Evolutionary conservation across 2,329 filamentous ascomycete species (phyloP), one percentile per base, ranked within the genome.

Genomic region (Nemania sp.): DNA sequence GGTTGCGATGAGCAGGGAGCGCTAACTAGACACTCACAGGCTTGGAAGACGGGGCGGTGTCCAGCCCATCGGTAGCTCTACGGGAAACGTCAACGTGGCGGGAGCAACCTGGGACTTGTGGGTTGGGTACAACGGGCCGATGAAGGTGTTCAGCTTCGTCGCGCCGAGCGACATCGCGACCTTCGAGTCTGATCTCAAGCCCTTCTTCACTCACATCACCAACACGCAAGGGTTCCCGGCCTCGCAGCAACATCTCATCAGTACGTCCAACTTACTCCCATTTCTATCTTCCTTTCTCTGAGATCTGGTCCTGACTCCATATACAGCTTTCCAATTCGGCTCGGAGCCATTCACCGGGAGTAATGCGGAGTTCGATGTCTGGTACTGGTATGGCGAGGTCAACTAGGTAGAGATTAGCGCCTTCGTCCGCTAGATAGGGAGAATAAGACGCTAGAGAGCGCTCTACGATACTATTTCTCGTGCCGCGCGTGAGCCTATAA

Each of bases 111-210:
- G 50, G 53, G 47, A 60, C 7, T 14, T 60, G 7, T 57, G 45
- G 50, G 12, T 57, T 24, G 57, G 57, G 6, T 57, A 60, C 11
- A 60, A 60, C 51, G 57, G 57, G 17, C 19, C 50, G 9, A 60
- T 47, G 57, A 54, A 54, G 36, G 57, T 60, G 0, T 60, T 54
- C 54, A 60, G 57, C 54, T 60, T 57, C 47, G 54, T 60, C 1
- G 57, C 57, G 2, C 39, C 50, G 17, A 42, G 14, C 40, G 43
- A 52, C 6, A 42, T 54, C 33, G 36, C 50, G 8, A 41, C 23
- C 44, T 54, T 57, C 30, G 57, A 60, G 39, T 52, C 43, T 5
- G 28, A 57, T 20, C 3, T 60, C 30, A 57, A 57, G 51, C 46
- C 28, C 5, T 60, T 60, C 49, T 60, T 45, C 50, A 15, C 14